Conservation (phyloP, 1,284 basidiomycete species). For the Puccinia coronata region DNA sequence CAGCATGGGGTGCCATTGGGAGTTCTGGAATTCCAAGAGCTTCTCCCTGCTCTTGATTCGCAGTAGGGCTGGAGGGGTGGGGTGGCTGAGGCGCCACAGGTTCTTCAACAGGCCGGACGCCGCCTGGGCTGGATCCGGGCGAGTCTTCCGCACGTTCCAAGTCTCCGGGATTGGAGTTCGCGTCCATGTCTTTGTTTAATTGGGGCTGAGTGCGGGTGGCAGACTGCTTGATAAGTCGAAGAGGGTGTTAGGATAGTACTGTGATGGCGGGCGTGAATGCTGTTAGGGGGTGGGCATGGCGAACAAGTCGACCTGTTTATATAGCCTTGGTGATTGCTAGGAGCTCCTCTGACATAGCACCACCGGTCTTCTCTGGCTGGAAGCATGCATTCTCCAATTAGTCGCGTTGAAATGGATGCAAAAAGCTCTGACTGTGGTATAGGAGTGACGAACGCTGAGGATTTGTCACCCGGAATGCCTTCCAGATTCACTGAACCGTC, state of each 20-base stretch:
- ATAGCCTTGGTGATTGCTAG: neutral
- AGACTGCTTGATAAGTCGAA: neutral
- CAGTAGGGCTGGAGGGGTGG: neutral
- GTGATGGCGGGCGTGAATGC: neutral
- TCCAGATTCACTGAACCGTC: no score
- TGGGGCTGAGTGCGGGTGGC: neutral
- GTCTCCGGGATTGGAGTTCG: neutral
- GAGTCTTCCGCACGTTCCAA: neutral
- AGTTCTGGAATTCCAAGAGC: neutral
- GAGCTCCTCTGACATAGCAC: no score
- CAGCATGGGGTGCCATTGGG: neutral
- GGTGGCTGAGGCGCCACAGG: neutral
- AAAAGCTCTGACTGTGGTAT: no score
- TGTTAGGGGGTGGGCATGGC: neutral
- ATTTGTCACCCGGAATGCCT: no score
- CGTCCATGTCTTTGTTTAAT: neutral
- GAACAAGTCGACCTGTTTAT: neutral
- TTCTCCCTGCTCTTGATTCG: neutral
- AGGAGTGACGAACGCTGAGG: no score
- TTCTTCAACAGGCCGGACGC: neutral
- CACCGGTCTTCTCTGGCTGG: no score
- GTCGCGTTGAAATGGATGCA: no score
- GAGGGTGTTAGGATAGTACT: neutral
- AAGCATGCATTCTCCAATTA: no score
- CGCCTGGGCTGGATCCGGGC: neutral